Evolutionary conservation across 2,329 filamentous ascomycete species (phyloP), one percentile per base, ranked within the genome.

Genomic region (Xylariaceae sp.): DNA sequence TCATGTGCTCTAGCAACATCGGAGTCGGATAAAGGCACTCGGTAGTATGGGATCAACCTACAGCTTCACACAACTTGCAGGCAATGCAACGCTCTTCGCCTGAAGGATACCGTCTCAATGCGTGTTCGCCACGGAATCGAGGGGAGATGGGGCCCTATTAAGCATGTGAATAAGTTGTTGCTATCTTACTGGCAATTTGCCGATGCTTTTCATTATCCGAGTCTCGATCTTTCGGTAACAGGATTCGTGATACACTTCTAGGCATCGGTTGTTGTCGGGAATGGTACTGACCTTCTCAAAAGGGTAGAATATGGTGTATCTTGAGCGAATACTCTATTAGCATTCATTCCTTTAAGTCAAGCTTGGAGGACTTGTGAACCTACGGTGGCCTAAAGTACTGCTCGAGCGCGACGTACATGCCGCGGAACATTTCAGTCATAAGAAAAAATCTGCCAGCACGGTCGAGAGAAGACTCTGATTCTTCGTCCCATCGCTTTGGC

Each of bases 81-180:
- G 94, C 94, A 76, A 99, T 99, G 81, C 94, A 99, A 67, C 94
- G 89, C 81, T 99, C 94, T 79, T 99, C 94, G 64, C 94, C 94
- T 3, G 93, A 95, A 24, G 94, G 94, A 76, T 99, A 99, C 70
- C 94, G 86, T 75, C 94, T 87, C 61, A 99, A 83, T 64, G 94
- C 94, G 79, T 99, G 94, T 77, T 99, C 94, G 73, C 94, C 94
- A 75, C 94, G 90, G 86, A 99, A 99, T 66, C 94, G 89, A 57
- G 94, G 94, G 29, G 92, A 97, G 73, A 99, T 97, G 57, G 94
- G 94, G 41, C 94, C 94, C 83, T 85, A 57, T n/a, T 15, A 47
- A 21, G 42, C 15, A 33, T 9, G 45, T 50, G 53, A 57, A 44
- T 72, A 57, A 63, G 61, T 56, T 47, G 44, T 30, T 16, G 9